phyloP scores from a whole-genome alignment of 1,139 yeast species.

The Candida frijolesensis region DNA sequence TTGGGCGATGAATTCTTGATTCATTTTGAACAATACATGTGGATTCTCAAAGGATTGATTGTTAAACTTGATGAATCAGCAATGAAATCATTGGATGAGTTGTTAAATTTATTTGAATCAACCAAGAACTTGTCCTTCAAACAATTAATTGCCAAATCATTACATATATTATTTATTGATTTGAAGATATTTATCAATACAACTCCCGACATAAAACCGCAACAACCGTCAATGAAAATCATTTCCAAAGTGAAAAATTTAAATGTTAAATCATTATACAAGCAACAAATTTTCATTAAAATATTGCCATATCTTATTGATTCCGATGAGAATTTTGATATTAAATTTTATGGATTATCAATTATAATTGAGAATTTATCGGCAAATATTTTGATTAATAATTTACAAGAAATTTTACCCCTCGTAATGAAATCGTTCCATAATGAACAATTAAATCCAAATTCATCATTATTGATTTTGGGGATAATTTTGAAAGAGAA shows the following conservation, averaged over 20 bases:
- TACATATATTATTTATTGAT: conserved; percentile 69
- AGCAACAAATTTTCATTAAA: conserved; percentile 72
- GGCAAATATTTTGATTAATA: conserved; percentile 23
- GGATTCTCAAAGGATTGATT: conserved; percentile 75
- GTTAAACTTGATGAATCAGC: conserved; percentile 57
- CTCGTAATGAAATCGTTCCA: conserved; percentile 67
- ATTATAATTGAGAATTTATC: conserved; percentile 61
- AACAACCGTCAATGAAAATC: conserved; percentile 19
- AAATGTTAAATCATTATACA: conserved; percentile 66
- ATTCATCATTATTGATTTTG: conserved; percentile 62
- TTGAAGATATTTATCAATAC: conserved; percentile 56
- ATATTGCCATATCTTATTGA: conserved; percentile 54
- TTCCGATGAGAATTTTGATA: conserved; percentile 30
- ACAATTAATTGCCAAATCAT: conserved; percentile 47
- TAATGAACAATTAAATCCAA: conserved; percentile 38
- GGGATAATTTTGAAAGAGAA: conserved; percentile 54
- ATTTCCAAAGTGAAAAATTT: conserved; percentile 57
- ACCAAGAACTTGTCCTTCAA: conserved; percentile 30
- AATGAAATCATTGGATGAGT: conserved; percentile 37
- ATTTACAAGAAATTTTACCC: conserved; percentile 67
- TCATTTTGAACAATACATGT: conserved; percentile 56
- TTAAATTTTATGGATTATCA: conserved; percentile 67
- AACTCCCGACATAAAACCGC: conserved; percentile 15
- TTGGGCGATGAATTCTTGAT: conserved; percentile 9
- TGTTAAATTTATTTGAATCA: conserved; percentile 40